These are phyloP conservation scores for Sordaria brevicollis DNA, from an alignment of 495 filamentous ascomycete genomes.

Conservation along the genomic window DNA sequence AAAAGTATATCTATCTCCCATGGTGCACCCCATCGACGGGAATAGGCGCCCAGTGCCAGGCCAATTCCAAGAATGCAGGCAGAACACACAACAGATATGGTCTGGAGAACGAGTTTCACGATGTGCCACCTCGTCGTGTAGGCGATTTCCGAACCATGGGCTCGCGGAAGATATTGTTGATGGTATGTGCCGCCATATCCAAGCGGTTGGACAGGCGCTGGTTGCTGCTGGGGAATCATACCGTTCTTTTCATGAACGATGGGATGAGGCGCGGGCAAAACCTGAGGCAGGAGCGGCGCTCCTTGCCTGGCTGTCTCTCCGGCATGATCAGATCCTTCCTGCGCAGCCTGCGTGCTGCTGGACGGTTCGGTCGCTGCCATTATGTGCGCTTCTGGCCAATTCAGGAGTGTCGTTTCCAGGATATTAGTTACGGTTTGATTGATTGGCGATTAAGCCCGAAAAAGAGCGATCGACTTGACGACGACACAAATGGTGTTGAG, in stretches of 20 bases:
- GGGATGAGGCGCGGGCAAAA: not conserved
- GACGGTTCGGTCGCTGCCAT: not conserved
- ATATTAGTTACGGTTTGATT: not conserved
- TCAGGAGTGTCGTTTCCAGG: not conserved
- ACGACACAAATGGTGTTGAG: not conserved
- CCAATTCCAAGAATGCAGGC: conserved; percentile 22
- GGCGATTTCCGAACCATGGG: not conserved
- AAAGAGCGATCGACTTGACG: not conserved
- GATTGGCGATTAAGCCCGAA: not conserved
- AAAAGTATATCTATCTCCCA: not conserved
- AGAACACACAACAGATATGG: conserved; percentile 13
- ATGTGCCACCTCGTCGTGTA: conserved; percentile 16
- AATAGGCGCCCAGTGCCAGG: conserved; percentile 4
- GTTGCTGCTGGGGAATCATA: not conserved
- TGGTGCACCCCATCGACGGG: conserved; percentile 1
- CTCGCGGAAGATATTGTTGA: not conserved
- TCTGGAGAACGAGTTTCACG: conserved; percentile 21
- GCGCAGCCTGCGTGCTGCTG: not conserved
- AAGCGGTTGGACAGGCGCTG: not conserved
- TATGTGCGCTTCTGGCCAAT: not conserved
- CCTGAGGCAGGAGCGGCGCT: not conserved
- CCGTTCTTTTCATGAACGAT: not conserved
- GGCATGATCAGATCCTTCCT: not conserved
- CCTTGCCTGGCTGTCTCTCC: not conserved
- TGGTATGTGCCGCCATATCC: not conserved